phyloP scores from a whole-genome alignment of 768 basidiomycete species.

The Kwoniella botswanensis region DNA sequence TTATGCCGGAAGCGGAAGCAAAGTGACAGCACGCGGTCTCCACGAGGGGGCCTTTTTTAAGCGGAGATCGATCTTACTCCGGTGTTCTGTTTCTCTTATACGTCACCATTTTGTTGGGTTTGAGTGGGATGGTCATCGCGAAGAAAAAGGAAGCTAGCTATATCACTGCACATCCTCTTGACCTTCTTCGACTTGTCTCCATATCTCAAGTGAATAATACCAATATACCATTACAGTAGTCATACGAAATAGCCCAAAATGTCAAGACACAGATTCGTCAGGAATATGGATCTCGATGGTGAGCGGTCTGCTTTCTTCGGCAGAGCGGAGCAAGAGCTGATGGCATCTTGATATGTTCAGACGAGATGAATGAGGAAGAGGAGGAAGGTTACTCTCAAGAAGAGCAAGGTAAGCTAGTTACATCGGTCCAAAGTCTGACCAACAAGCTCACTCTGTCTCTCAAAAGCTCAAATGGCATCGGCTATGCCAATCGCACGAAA shows the following conservation, averaged over 20 bases:
- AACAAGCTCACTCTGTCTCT: not conserved
- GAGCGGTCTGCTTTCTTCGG: constrained; percentile 11
- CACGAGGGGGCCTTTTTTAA: not conserved
- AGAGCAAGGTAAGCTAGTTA: constrained; percentile 68
- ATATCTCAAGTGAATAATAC: not conserved
- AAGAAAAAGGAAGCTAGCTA: not conserved
- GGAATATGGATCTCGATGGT: constrained; percentile 77
- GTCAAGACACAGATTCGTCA: constrained; percentile 90
- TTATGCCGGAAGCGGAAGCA: constrained; percentile 21
- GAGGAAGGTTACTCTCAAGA: constrained; percentile 72
- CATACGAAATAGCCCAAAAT: constrained; percentile 60
- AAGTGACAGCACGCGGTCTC: not conserved
- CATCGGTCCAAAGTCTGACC: not conserved
- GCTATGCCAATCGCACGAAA: constrained; percentile 72
- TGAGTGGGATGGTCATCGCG: too few relatives aligned
- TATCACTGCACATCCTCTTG: not conserved
- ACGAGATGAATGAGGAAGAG: constrained; percentile 79
- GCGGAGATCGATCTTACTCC: not conserved
- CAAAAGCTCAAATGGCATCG: constrained; percentile 67
- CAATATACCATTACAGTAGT: not conserved
- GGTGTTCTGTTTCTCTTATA: not conserved
- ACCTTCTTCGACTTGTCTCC: not conserved
- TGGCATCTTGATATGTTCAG: constrained; percentile 59
- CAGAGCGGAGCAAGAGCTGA: not conserved
- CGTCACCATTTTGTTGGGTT: not conserved